phyloP scores from a whole-genome alignment of 2,329 filamentous ascomycete species.

The Graphiopsis chlorocephala region DNA sequence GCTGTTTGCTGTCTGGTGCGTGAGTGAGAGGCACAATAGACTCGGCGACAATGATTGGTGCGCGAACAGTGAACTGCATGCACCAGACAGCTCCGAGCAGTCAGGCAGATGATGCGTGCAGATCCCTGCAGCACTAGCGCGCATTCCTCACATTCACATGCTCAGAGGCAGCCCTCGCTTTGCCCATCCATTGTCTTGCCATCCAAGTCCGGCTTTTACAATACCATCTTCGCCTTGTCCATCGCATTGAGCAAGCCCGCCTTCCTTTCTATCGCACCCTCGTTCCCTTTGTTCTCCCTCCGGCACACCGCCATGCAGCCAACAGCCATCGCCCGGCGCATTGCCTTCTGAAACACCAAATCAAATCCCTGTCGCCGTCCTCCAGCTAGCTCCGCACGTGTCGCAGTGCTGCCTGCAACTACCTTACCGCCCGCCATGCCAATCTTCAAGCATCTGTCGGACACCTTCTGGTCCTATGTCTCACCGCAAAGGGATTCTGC shows the following conservation, averaged over 20 bases:
- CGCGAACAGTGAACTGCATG: background rate
- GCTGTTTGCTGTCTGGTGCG: background rate
- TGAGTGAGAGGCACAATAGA: background rate
- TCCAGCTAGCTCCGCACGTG: slow-evolving; percentile 2
- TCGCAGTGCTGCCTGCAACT: slow-evolving; percentile 1
- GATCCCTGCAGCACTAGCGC: slow-evolving; percentile 4
- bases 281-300: background rate
- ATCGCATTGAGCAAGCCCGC: background rate
- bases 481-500: slow-evolving; percentile 41
- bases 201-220: background rate
- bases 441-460: slow-evolving; percentile 31
- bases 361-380: slow-evolving; percentile 10
- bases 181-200: background rate
- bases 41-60: background rate
- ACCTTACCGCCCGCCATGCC: slow-evolving; percentile 1
- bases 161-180: background rate
- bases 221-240: background rate
- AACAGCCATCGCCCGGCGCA: background rate
- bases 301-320: background rate
- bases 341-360: slow-evolving; percentile 1
- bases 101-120: background rate
- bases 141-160: slow-evolving; percentile 5
- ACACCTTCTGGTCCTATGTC: slow-evolving; percentile 42
- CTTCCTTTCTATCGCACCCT: background rate
- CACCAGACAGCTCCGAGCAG: background rate